These are phyloP conservation scores for Gloeostereum incarnatum DNA, from an alignment of 768 basidiomycete genomes.

Conservation along the genomic window DNA sequence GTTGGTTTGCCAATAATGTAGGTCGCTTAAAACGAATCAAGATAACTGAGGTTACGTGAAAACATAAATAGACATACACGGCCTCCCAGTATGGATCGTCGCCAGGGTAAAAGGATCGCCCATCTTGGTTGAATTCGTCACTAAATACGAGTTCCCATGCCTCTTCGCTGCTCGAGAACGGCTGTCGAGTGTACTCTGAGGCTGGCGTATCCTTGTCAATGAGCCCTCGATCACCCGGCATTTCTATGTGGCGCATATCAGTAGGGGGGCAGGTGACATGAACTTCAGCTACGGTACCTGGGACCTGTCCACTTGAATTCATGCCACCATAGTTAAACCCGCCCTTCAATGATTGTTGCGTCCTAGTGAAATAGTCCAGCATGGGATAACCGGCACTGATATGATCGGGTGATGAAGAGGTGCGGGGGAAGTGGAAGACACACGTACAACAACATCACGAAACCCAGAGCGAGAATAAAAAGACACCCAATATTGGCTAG, in stretches of 20 bases:
- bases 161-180: slow-evolving; percentile 19
- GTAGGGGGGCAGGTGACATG: slow-evolving; percentile 13
- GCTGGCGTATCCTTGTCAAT: slow-evolving; percentile 48
- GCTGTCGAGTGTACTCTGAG: slow-evolving; percentile 21
- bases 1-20: slow-evolving; percentile 10
- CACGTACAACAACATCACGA: slow-evolving; percentile 1
- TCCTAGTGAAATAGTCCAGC: not conserved
- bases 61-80: slow-evolving; percentile 27
- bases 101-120: slow-evolving; percentile 41
- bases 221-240: slow-evolving; percentile 28
- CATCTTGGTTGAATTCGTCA: slow-evolving; percentile 55
- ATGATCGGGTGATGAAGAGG: not conserved
- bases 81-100: slow-evolving; percentile 51
- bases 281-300: slow-evolving; percentile 12
- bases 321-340: slow-evolving; percentile 40
- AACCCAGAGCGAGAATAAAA: not conserved
- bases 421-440: slow-evolving; percentile 18
- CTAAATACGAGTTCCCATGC: slow-evolving; percentile 46
- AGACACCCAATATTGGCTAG: slow-evolving; percentile 1
- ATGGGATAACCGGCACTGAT: slow-evolving; percentile 15
- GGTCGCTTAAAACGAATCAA: not conserved
- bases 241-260: slow-evolving; percentile 14
- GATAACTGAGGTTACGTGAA: not conserved
- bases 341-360: slow-evolving; percentile 6
- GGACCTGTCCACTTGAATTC: slow-evolving; percentile 41